phyloP scores from a whole-genome alignment of 2,329 filamentous ascomycete genomes.

The Tolypocladium nubicola region DNA sequence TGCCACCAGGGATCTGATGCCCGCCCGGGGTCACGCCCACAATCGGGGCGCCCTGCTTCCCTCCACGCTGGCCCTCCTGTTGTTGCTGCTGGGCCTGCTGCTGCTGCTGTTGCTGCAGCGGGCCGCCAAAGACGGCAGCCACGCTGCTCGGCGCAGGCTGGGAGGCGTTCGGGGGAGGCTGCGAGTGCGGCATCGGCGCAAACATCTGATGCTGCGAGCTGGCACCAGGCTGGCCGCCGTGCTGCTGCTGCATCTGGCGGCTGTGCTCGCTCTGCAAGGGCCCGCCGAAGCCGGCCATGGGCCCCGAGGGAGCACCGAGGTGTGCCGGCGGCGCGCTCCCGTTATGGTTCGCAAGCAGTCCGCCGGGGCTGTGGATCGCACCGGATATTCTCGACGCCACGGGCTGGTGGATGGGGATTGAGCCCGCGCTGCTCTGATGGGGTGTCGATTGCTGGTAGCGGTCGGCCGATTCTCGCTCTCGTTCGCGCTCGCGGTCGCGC shows the following conservation, averaged over 20 bases:
- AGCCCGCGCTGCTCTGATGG: conserved; percentile 79
- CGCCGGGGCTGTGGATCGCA: conserved; percentile 86
- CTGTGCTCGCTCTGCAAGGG: conserved; percentile 42
- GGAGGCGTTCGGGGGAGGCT: conserved; percentile 38
- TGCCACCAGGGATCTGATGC: conserved; percentile 27
- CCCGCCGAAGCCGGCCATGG: conserved; percentile 41
- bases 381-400: conserved; percentile 72
- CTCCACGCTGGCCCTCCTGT: conserved; percentile 51
- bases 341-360: conserved; percentile 67
- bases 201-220: conserved; percentile 46
- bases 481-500: conserved; percentile 50
- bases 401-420: conserved; percentile 88
- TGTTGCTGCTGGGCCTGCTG: conserved; percentile 32
- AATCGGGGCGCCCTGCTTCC: conserved; percentile 31
- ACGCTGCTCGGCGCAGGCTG: conserved; percentile 50
- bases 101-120: conserved; percentile 38
- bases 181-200: conserved; percentile 38
- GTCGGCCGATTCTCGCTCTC: conserved; percentile 57
- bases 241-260: conserved; percentile 43
- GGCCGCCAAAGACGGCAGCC: conserved; percentile 58
- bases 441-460: conserved; percentile 57
- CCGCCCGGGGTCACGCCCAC: conserved; percentile 32
- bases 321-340: conserved; percentile 43
- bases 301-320: conserved; percentile 39
- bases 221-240: conserved; percentile 36